Conservation (phyloP, 768 basidiomycete genomes). For the Suillus subalutaceus region DNA sequence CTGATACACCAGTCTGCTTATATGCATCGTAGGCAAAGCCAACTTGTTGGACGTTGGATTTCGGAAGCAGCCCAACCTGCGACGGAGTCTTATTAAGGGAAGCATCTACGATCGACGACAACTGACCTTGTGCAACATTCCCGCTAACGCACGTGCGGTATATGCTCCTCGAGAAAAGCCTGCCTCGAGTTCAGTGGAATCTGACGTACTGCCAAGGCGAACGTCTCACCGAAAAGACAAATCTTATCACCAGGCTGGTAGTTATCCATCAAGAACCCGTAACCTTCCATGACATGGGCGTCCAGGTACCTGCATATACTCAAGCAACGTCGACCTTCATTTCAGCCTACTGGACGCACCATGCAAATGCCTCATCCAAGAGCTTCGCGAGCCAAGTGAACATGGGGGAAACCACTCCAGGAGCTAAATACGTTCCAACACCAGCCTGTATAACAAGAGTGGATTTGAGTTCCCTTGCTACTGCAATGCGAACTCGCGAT, state of each 20-base stretch:
- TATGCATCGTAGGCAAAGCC: constrained; percentile 78
- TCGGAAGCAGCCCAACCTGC: constrained; percentile 72
- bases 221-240: constrained; percentile 63
- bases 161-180: constrained; percentile 80
- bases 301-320: constrained; percentile 59
- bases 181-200: constrained; percentile 28
- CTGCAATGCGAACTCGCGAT: not conserved
- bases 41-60: constrained; percentile 69
- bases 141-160: constrained; percentile 72
- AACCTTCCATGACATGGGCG: constrained; percentile 73
- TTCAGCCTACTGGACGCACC: constrained; percentile 42
- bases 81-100: constrained; percentile 8
- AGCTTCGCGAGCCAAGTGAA: constrained; percentile 61
- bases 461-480: not conserved
- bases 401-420: constrained; percentile 67
- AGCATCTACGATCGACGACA: not conserved
- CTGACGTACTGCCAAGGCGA: not conserved
- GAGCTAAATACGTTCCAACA: constrained; percentile 54
- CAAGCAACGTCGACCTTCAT: not conserved
- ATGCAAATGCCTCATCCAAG: constrained; percentile 72
- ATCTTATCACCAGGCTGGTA: constrained; percentile 74
- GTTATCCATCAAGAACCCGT: constrained; percentile 79
- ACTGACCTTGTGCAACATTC: constrained; percentile 68
- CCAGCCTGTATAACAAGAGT: constrained; percentile 40
- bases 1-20: constrained; percentile 49